phyloP scores from a whole-genome alignment of 2,329 filamentous ascomycete species.

The Aspergillus carbonarius region DNA sequence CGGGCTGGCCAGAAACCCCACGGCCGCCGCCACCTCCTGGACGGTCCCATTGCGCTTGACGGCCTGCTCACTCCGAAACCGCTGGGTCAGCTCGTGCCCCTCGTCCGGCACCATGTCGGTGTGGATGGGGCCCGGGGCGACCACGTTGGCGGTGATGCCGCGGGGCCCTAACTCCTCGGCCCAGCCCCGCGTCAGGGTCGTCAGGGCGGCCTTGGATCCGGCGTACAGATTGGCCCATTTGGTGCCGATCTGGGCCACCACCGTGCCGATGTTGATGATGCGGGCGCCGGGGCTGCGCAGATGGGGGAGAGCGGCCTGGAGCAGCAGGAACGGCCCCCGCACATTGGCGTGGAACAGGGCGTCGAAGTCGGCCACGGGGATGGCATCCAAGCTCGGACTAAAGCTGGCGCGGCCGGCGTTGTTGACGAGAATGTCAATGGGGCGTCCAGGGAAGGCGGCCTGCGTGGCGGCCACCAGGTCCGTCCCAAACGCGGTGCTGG shows the following conservation, averaged over 20 bases:
- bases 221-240: too few species aligned
- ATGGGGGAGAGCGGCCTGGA: not conserved
- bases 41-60: not conserved
- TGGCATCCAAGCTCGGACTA: too few species aligned
- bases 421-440: too few species aligned
- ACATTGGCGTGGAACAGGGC: not conserved
- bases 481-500: too few species aligned
- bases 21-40: not conserved
- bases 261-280: not conserved
- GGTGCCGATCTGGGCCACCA: too few species aligned
- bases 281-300: not conserved
- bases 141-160: not conserved
- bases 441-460: too few species aligned
- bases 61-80: not conserved
- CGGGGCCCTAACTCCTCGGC: not conserved
- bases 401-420: too few species aligned
- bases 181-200: too few species aligned
- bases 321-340: not conserved
- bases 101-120: not conserved
- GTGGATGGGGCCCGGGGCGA: not conserved
- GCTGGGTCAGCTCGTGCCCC: too few species aligned
- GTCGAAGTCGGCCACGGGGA: too few species aligned
- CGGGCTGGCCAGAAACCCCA: not conserved
- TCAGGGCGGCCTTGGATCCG: too few species aligned
- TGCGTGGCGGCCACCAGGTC: too few species aligned